Evolutionary conservation across 371 early-diverging fungal species (phyloP).

Genomic region (Mucor saturninus): DNA sequence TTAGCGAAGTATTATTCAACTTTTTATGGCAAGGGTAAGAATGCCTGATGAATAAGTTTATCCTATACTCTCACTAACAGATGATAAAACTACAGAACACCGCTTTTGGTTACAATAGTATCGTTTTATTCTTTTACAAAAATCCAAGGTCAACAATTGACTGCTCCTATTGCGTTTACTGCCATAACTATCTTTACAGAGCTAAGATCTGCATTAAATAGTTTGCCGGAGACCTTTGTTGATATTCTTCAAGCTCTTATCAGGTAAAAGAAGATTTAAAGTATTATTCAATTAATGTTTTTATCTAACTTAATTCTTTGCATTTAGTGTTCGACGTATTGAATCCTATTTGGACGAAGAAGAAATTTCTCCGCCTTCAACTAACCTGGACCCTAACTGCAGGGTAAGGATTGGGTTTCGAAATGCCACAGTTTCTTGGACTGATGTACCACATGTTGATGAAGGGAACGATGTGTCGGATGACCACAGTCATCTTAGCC

Average conservation of each 20-base stretch:
- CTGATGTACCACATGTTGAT: slow-evolving; percentile 5
- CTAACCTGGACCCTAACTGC: slow-evolving; percentile 33
- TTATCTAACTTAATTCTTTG: not conserved
- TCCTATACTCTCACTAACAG: not conserved
- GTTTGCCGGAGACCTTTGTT: slow-evolving; percentile 60
- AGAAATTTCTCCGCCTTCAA: slow-evolving; percentile 56
- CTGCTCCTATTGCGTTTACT: slow-evolving; percentile 68
- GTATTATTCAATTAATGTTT: too few relatives aligned
- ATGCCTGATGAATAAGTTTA: slow-evolving; percentile 12
- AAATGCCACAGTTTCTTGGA: slow-evolving; percentile 53
- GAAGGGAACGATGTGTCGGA: not conserved
- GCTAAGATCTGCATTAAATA: slow-evolving; percentile 61
- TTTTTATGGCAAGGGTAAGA: slow-evolving; percentile 47
- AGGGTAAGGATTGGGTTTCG: slow-evolving; percentile 53
- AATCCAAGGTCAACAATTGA: slow-evolving; percentile 59
- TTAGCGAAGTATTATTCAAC: slow-evolving; percentile 30
- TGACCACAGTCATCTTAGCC: not conserved
- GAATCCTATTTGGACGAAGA: slow-evolving; percentile 73
- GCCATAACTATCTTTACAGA: slow-evolving; percentile 62
- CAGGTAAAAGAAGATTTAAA: slow-evolving; percentile 27
- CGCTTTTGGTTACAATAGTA: slow-evolving; percentile 58
- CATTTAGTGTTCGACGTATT: slow-evolving; percentile 62
- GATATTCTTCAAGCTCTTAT: slow-evolving; percentile 43
- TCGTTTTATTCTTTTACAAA: slow-evolving; percentile 66
- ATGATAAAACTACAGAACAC: slow-evolving; percentile 37